Conservation (phyloP, 345 rosid species). For the Fremontodendron californicum region DNA sequence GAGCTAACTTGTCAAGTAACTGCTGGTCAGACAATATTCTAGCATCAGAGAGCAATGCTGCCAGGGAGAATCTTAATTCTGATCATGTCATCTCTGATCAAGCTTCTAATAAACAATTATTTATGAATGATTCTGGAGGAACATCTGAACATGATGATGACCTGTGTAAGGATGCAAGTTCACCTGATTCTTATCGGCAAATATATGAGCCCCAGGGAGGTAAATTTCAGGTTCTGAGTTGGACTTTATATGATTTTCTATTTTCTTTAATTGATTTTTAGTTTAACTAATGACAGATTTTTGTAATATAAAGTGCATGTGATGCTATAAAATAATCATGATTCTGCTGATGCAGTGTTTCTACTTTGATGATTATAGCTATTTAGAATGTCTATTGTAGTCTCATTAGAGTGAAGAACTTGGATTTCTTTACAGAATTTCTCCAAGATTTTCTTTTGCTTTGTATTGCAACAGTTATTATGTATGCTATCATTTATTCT, state of each 20-base stretch:
- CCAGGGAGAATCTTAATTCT: constrained; percentile 6
- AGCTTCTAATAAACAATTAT: constrained; percentile 17
- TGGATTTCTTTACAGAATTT: background rate
- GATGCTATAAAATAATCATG: background rate
- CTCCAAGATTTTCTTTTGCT: background rate
- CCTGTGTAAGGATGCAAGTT: constrained; percentile 5
- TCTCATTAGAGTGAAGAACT: background rate
- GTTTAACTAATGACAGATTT: background rate
- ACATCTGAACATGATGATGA: constrained; percentile 20
- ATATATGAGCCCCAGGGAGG: constrained; percentile 21
- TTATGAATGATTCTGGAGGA: constrained; percentile 17
- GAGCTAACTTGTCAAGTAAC: constrained; percentile 12
- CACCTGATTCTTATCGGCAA: background rate
- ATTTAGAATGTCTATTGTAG: background rate
- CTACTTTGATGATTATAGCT: background rate
- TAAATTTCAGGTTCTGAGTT: constrained; percentile 13
- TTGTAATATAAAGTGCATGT: background rate
- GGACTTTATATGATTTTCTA: constrained; percentile 1
- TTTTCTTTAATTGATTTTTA: background rate
- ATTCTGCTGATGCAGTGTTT: background rate
- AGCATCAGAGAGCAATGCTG: constrained; percentile 19
- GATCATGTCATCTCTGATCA: constrained; percentile 10
- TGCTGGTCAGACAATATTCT: constrained; percentile 15
- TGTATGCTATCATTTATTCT: background rate
- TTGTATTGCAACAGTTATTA: background rate